Percentiles rank a stretch among this genome's conserved stretches.
Evolutionary conservation across 768 basidiomycete genomes (phyloP).

Genomic region (Obba rivulosa): DNA sequence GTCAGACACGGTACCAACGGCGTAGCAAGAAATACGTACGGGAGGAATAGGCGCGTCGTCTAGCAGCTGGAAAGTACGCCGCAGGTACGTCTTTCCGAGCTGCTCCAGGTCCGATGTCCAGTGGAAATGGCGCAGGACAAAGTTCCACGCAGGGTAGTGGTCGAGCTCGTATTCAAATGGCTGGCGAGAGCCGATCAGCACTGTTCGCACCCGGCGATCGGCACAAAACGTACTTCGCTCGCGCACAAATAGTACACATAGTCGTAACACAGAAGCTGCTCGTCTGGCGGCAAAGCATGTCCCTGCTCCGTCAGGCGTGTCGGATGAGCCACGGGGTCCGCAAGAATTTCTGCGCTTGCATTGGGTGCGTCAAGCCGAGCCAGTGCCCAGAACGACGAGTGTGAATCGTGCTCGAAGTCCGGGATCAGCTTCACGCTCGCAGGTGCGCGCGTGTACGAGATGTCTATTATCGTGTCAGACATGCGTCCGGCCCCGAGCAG

Average conservation of each 20-base stretch:
- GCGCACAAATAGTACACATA: constrained; percentile 30
- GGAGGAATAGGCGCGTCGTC: constrained; percentile 23
- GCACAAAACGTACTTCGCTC: constrained; percentile 14
- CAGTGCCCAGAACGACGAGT: constrained; percentile 25
- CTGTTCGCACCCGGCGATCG: background rate
- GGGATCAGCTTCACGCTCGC: constrained; percentile 21
- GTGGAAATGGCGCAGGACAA: constrained; percentile 26
- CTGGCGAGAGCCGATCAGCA: constrained; percentile 15
- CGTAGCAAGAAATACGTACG: constrained; percentile 15
- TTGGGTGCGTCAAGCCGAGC: constrained; percentile 25
- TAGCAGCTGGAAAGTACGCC: constrained; percentile 16
- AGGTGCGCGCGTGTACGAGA: constrained; percentile 30
- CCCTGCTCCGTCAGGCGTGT: constrained; percentile 14
- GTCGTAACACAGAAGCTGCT: constrained; percentile 32
- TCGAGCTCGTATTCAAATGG: constrained; percentile 24
- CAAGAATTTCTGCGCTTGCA: constrained; percentile 15
- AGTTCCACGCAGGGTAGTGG: constrained; percentile 29
- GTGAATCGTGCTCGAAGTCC: constrained; percentile 22
- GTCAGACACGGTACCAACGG: background rate
- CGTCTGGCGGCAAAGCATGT: constrained; percentile 24
- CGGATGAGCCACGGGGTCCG: constrained; percentile 10
- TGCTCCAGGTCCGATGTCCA: constrained; percentile 23
- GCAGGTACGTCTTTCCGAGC: constrained; percentile 24
- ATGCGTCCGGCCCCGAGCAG: background rate
- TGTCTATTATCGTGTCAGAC: constrained; percentile 17